Conservation (phyloP, 805 yeast genomes). For the Hanseniaspora lindneri region DNA sequence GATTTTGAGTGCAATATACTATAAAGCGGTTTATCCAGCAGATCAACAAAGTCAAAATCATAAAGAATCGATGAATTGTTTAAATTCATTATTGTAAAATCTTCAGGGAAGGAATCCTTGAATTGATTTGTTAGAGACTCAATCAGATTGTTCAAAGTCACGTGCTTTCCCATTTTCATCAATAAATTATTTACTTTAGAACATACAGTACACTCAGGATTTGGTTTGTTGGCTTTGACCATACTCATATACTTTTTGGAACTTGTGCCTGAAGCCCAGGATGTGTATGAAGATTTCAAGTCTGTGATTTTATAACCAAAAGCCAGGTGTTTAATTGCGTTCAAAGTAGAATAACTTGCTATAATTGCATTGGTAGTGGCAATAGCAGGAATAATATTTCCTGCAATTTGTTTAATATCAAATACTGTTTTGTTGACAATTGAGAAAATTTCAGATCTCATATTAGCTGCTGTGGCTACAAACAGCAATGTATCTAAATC, state of each 20-base stretch:
- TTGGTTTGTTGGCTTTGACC: constrained; percentile 51
- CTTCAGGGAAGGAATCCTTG: constrained; percentile 38
- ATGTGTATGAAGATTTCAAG: constrained; percentile 37
- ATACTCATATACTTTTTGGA: constrained; percentile 49
- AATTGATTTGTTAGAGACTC: constrained; percentile 38
- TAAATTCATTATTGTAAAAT: constrained; percentile 26
- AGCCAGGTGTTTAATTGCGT: constrained; percentile 47
- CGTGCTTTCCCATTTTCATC: constrained; percentile 27
- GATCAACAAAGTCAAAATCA: constrained; percentile 83
- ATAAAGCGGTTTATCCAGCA: constrained; percentile 37
- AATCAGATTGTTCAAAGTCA: constrained; percentile 43
- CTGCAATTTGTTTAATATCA: constrained; percentile 88
- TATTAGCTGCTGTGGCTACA: constrained; percentile 74
- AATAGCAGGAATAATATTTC: constrained; percentile 95
- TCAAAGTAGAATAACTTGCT: constrained; percentile 74
- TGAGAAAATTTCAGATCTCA: constrained; percentile 57
- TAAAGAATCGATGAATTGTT: constrained; percentile 48
- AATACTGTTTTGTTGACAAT: constrained; percentile 67
- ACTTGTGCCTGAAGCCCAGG: constrained; percentile 36
- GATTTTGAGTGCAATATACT: constrained; percentile 40
- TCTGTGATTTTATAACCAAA: constrained; percentile 26
- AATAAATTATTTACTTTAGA: constrained; percentile 42
- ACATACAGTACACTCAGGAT: constrained; percentile 60
- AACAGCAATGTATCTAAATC: constrained; percentile 83
- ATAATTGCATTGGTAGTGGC: constrained; percentile 95